Conservation (phyloP, 1,139 yeast species). For the Sugiyamaella xylanicola region DNA sequence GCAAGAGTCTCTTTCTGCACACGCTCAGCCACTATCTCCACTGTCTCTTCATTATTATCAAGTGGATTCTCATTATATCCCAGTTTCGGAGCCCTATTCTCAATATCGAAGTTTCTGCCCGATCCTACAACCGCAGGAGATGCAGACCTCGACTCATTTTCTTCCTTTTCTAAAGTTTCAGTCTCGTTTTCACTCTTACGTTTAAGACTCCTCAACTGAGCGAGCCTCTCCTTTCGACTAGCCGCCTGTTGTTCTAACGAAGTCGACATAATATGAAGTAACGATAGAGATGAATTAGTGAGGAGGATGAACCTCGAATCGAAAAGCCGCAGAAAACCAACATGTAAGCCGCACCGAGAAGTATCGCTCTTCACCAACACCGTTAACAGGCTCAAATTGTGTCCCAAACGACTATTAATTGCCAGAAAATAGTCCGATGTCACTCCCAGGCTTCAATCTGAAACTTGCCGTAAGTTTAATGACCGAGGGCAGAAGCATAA, state of each 20-base stretch:
- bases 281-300: background rate
- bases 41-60: slow-evolving; percentile 39
- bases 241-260: slow-evolving; percentile 46
- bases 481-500: background rate
- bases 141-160: background rate
- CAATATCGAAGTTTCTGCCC: slow-evolving; percentile 44
- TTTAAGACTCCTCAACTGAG: slow-evolving; percentile 42
- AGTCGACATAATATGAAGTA: slow-evolving; percentile 25
- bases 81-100: slow-evolving; percentile 37
- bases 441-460: slow-evolving; percentile 26
- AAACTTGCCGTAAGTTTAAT: slow-evolving; percentile 20
- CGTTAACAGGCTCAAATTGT: too few relatives aligned
- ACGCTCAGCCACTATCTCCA: slow-evolving; percentile 43
- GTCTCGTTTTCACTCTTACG: slow-evolving; percentile 30
- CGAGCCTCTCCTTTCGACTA: slow-evolving; percentile 46
- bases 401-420: background rate
- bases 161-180: slow-evolving; percentile 15
- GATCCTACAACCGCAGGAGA: slow-evolving; percentile 1
- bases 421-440: slow-evolving; percentile 15
- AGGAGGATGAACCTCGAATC: background rate
- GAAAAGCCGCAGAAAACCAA: slow-evolving; percentile 3
- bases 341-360: slow-evolving; percentile 6
- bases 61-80: slow-evolving; percentile 44
- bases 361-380: background rate
- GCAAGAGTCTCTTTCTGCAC: slow-evolving; percentile 39